Evolutionary conservation across 495 filamentous ascomycete genomes (phyloP), one percentile per base, ranked within the genome.

Genomic region (Podospora fimiseda): DNA sequence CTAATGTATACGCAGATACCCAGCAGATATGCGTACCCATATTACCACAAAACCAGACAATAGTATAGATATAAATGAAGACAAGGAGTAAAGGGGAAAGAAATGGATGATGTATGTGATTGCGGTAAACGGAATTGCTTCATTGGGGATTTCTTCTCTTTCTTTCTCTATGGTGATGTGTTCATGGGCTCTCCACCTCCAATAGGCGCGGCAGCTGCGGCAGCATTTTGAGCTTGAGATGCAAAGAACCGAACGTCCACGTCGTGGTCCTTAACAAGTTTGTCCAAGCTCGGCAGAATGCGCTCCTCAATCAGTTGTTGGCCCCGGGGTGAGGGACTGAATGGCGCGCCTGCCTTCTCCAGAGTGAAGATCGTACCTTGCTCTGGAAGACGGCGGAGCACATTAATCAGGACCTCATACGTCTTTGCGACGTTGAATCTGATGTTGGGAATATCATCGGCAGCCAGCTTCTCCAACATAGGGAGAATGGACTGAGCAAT

Each of bases 341-440:
- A 74, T 9, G 78, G 71, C 47, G 80, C 76, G 42, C 83, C 86
- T 2, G 81, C 79, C 73, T 95, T 91, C 68, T 94, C 89, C 37
- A 96, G 66, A 45, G 84, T 80, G 61, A 86, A 81, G 60, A 98
- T 77, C 19, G 93, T 97, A 52, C 89, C 89, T 61, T 92, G 77
- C 23, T 86, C 86, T 1, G 93, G 93, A 16, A 98, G 80, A 50
- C 90, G 88, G 69, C 89, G 87, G 64, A 98, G 76, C 21, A 92
- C 90, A 53, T 86, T 82, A 60, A 97, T 91, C 39, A 98, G 74
- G 39, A 92, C 83, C 15, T 82, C 80, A 64, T 96, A 98, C 22
- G 94, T 96, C 73, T 98, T 98, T 50, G 93, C 94, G 47, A 97
- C 92, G 65, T 98, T 98, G 80, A 98, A 98, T 48, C 93, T 89